These are phyloP conservation scores for Phialophora tarda DNA, from an alignment of 2,329 filamentous ascomycete species.

Conservation along the genomic window DNA sequence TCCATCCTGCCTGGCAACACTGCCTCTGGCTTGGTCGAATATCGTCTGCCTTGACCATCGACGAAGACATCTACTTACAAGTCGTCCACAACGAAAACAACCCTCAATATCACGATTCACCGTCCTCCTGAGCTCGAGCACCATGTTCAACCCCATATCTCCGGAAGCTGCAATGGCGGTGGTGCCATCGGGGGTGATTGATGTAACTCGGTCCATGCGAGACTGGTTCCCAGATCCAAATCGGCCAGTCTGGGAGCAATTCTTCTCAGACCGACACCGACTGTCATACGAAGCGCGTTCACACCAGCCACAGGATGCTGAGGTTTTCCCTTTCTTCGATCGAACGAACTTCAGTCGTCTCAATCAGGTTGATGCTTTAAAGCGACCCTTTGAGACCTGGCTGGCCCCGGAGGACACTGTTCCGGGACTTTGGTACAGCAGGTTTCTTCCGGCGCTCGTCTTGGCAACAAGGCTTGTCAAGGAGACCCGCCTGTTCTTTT, in stretches of 20 bases:
- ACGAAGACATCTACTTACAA: too few species aligned
- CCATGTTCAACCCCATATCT: not conserved
- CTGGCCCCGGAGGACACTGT: not conserved
- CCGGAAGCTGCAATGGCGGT: not conserved
- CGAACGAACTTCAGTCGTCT: not conserved
- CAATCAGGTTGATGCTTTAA: not conserved
- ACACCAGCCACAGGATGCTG: not conserved
- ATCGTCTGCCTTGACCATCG: too few species aligned
- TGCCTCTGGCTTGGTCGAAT: too few species aligned
- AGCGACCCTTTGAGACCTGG: not conserved
- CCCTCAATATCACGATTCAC: too few species aligned
- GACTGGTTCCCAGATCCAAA: not conserved
- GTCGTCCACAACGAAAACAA: too few species aligned
- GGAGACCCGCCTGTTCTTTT: not conserved
- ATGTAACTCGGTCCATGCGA: not conserved
- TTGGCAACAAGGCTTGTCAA: not conserved
- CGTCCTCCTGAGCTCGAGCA: too few species aligned
- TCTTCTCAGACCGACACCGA: not conserved
- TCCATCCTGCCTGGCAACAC: too few species aligned
- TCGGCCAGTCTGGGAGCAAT: not conserved
- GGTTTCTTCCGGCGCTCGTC: not conserved
- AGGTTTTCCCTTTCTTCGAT: not conserved
- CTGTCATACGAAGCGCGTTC: not conserved
- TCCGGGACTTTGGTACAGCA: not conserved
- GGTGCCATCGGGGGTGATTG: not conserved